Evolutionary conservation across 352 stramenopile species (phyloP).

Genomic region (Phytophthora hibernalis): DNA sequence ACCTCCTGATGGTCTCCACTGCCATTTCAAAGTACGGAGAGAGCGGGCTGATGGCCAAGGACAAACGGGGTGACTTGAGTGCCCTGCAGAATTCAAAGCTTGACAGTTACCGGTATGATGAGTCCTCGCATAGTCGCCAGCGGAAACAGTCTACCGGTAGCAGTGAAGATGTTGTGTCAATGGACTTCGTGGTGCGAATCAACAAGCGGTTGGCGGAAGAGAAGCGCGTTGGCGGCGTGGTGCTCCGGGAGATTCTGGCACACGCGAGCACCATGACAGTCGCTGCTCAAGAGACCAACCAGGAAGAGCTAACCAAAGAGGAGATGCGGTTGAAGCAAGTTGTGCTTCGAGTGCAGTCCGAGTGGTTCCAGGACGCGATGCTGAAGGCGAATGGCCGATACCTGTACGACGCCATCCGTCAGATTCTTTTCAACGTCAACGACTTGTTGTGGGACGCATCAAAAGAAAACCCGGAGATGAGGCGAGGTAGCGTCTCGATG

Average conservation of each 20-base stretch:
- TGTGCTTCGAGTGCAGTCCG: constrained; percentile 39
- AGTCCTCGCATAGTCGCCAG: constrained; percentile 26
- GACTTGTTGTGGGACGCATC: constrained; percentile 30
- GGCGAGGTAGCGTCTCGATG: constrained; percentile 7
- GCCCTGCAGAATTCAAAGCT: constrained; percentile 42
- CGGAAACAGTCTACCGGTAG: constrained; percentile 15
- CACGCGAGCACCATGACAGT: constrained; percentile 34
- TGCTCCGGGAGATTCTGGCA: constrained; percentile 42
- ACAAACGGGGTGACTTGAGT: constrained; percentile 40
- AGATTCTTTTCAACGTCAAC: constrained; percentile 27
- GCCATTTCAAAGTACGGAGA: constrained; percentile 52
- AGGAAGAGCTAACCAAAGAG: constrained; percentile 19
- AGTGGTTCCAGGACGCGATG: constrained; percentile 51
- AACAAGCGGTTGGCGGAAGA: constrained; percentile 42
- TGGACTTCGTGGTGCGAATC: constrained; percentile 50
- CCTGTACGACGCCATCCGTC: constrained; percentile 43
- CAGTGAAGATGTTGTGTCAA: constrained; percentile 21
- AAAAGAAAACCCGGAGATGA: constrained; percentile 34
- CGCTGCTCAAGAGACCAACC: constrained; percentile 11
- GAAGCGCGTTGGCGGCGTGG: constrained; percentile 38
- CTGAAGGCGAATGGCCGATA: constrained; percentile 40
- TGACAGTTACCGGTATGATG: constrained; percentile 40
- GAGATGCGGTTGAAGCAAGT: constrained; percentile 39
- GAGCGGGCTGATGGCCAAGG: constrained; percentile 36
- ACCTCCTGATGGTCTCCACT: constrained; percentile 45